Percentiles rank a stretch among this genome's conserved stretches.
Conservation (phyloP, 2,329 filamentous ascomycete species). For the Talaromyces amestolkiae region DNA sequence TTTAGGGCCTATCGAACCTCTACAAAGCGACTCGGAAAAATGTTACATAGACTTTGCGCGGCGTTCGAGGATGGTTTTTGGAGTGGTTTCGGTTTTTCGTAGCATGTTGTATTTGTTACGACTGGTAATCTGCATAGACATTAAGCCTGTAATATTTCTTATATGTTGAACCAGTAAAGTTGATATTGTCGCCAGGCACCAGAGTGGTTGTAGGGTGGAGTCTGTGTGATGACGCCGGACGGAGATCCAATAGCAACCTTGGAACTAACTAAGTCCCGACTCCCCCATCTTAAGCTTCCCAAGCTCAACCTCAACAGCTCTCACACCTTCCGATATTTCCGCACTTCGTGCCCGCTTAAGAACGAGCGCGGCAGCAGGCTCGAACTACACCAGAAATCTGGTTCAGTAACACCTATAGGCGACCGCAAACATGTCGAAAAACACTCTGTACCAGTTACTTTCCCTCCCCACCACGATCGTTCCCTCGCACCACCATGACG, state of each 20-base stretch:
- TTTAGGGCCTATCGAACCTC: conserved; percentile 20
- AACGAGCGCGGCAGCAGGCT: conserved; percentile 25
- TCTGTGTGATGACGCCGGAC: conserved; percentile 4
- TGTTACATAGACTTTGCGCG: neutral
- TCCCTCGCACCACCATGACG: conserved; percentile 73
- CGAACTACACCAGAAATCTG: neutral
- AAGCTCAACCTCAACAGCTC: conserved; percentile 15
- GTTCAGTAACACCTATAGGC: neutral
- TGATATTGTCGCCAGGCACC: neutral
- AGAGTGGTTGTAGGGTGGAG: conserved; percentile 10
- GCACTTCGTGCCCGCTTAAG: conserved; percentile 26
- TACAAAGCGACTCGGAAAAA: conserved; percentile 22
- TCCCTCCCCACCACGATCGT: conserved; percentile 87
- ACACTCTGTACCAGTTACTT: conserved; percentile 74
- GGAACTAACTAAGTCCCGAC: neutral
- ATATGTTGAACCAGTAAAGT: neutral
- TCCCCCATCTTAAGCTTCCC: conserved; percentile 9
- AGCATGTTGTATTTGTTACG: neutral
- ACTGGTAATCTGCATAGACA: neutral
- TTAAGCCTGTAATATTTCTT: neutral
- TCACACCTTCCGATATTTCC: conserved; percentile 7
- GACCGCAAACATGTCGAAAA: conserved; percentile 41
- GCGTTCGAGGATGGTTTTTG: conserved; percentile 7
- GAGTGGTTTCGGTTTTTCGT: neutral
- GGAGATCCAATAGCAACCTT: conserved; percentile 10